Conservation (phyloP, 192 early-diverging fungal species). For the Geranomyces variabilis region DNA sequence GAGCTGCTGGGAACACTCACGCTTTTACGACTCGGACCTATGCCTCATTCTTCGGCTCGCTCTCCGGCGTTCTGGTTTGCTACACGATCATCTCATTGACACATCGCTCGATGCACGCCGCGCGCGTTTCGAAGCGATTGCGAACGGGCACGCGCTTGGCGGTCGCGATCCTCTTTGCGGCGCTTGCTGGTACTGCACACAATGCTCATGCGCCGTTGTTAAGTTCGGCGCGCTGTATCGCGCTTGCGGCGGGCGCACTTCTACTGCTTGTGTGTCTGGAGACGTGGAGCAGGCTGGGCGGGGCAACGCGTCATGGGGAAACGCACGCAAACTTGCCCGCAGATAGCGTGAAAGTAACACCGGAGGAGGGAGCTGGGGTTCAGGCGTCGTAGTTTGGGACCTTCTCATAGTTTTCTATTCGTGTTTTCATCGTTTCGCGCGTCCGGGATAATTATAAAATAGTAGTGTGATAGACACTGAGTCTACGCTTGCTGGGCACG, state of each 20-base stretch:
- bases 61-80: neutral
- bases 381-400: too few relatives aligned
- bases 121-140: neutral
- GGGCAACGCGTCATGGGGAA: neutral
- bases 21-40: neutral
- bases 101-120: neutral
- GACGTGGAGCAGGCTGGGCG: constrained; percentile 2
- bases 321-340: too few relatives aligned
- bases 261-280: neutral
- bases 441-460: too few relatives aligned
- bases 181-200: neutral
- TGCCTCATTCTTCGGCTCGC: constrained; percentile 1
- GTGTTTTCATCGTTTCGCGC: too few relatives aligned
- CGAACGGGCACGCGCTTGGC: neutral
- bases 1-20: neutral
- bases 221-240: neutral
- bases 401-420: too few relatives aligned
- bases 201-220: neutral
- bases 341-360: too few relatives aligned
- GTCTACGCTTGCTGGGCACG: too few relatives aligned
- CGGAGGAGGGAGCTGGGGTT: too few relatives aligned
- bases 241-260: neutral
- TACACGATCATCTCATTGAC: neutral
- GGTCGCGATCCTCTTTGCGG: constrained; percentile 3
- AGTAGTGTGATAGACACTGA: too few relatives aligned